phyloP scores from a whole-genome alignment of 345 rosid genomes.

The Boechera retrofracta region DNA sequence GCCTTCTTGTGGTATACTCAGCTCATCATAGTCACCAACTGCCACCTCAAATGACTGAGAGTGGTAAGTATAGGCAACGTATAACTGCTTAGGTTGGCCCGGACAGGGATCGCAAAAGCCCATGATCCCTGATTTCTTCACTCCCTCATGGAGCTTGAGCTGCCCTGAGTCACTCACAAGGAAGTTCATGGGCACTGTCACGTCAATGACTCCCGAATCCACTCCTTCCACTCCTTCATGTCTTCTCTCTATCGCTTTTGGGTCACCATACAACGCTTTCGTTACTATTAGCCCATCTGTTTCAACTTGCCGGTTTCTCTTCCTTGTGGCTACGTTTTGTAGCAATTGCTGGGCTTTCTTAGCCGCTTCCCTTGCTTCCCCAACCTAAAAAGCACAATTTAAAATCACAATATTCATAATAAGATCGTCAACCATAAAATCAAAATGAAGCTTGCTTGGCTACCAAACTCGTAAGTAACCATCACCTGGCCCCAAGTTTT shows the following conservation, averaged over 20 bases:
- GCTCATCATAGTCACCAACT: constrained; percentile 72
- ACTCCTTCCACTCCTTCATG: constrained; percentile 50
- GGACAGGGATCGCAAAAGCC: constrained; percentile 98
- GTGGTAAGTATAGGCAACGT: constrained; percentile 65
- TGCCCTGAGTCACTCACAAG: constrained; percentile 79
- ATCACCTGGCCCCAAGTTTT: constrained; percentile 78
- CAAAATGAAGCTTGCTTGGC: neutral
- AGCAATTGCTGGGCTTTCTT: constrained; percentile 82
- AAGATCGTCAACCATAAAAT: neutral
- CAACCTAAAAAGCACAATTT: constrained; percentile 55
- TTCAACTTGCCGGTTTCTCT: constrained; percentile 74
- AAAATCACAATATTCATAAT: neutral
- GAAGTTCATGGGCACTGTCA: constrained; percentile 89
- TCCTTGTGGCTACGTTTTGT: constrained; percentile 79
- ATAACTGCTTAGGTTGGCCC: constrained; percentile 73
- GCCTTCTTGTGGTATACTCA: constrained; percentile 68
- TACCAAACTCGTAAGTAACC: constrained; percentile 20
- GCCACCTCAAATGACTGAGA: constrained; percentile 59
- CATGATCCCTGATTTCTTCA: constrained; percentile 95
- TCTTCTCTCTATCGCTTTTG: constrained; percentile 60
- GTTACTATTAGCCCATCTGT: constrained; percentile 74
- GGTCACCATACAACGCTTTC: constrained; percentile 74
- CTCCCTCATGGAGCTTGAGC: constrained; percentile 92
- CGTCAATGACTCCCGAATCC: constrained; percentile 68
- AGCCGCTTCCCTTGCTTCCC: constrained; percentile 72